Conservation (phyloP, 2,329 filamentous ascomycete genomes). For the Coniochaeta pulveracea region DNA sequence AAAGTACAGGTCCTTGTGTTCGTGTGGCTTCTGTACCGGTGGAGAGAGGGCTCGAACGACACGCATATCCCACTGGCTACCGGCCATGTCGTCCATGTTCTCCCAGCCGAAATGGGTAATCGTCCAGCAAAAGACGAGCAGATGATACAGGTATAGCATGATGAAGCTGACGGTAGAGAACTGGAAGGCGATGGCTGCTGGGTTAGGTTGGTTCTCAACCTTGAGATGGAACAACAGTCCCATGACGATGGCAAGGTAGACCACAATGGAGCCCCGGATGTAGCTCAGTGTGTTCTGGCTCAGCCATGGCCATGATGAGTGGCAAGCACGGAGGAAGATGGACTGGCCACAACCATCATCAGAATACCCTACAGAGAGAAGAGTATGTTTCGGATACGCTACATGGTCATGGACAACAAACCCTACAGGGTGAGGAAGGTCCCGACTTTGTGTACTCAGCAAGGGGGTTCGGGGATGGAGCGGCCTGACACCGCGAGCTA, state of each 20-base stretch:
- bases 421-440: not conserved
- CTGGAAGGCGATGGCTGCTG: slow-evolving; percentile 32
- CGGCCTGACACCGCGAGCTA: too few relatives aligned
- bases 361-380: not conserved
- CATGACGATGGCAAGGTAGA: slow-evolving; percentile 28
- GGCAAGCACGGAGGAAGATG: slow-evolving; percentile 37
- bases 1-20: slow-evolving; percentile 33
- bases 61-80: slow-evolving; percentile 21
- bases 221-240: slow-evolving; percentile 34
- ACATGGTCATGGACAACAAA: slow-evolving; percentile 16
- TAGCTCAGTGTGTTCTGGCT: slow-evolving; percentile 32
- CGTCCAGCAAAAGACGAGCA: slow-evolving; percentile 35
- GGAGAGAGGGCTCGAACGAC: slow-evolving; percentile 31
- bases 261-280: slow-evolving; percentile 28
- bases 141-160: slow-evolving; percentile 32
- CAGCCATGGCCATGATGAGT: slow-evolving; percentile 37
- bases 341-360: slow-evolving; percentile 23
- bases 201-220: slow-evolving; percentile 14
- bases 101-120: slow-evolving; percentile 39
- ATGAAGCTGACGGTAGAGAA: slow-evolving; percentile 33
- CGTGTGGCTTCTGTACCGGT: slow-evolving; percentile 26
- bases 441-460: slow-evolving; percentile 7
- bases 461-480: too few relatives aligned
- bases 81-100: slow-evolving; percentile 23
- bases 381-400: slow-evolving; percentile 5